These are phyloP conservation scores for Penicillium sp. DNA, from an alignment of 2,329 filamentous ascomycete genomes.

Conservation along the genomic window DNA sequence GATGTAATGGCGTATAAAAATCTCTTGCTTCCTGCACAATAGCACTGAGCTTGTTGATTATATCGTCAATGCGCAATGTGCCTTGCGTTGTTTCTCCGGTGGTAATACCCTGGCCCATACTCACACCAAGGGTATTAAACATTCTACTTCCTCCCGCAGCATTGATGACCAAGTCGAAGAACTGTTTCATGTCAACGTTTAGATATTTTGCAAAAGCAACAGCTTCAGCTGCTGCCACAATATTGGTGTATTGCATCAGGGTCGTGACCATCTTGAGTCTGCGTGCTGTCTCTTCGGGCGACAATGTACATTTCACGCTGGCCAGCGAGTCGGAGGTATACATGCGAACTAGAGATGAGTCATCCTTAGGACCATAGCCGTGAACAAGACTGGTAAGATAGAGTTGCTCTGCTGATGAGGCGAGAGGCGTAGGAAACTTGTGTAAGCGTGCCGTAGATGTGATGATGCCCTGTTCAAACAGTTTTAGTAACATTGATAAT, in stretches of 20 bases:
- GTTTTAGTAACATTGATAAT: neutral
- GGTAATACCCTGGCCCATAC: conserved; percentile 32
- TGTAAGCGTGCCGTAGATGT: conserved; percentile 59
- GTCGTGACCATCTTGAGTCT: conserved; percentile 41
- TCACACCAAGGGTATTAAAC: conserved; percentile 38
- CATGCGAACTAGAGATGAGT: conserved; percentile 54
- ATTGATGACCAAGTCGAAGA: conserved; percentile 45
- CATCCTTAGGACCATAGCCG: conserved; percentile 54
- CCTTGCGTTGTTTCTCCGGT: conserved; percentile 25
- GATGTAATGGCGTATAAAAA: conserved; percentile 34
- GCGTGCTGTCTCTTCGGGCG: conserved; percentile 29
- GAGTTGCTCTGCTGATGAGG: conserved; percentile 60
- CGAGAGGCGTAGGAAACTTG: conserved; percentile 59
- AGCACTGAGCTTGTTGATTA: conserved; percentile 34
- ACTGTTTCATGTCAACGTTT: conserved; percentile 42
- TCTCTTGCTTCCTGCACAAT: conserved; percentile 42
- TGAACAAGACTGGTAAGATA: conserved; percentile 59
- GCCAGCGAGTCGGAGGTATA: conserved; percentile 44
- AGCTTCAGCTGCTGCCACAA: conserved; percentile 48
- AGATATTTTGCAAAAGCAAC: conserved; percentile 46
- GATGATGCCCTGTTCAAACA: conserved; percentile 54
- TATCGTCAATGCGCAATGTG: conserved; percentile 35
- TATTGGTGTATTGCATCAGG: conserved; percentile 45
- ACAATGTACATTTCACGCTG: conserved; percentile 31
- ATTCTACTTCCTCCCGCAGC: conserved; percentile 46